Evolutionary conservation across 805 yeast species (phyloP).

Genomic region (Ascoidea asiatica): DNA sequence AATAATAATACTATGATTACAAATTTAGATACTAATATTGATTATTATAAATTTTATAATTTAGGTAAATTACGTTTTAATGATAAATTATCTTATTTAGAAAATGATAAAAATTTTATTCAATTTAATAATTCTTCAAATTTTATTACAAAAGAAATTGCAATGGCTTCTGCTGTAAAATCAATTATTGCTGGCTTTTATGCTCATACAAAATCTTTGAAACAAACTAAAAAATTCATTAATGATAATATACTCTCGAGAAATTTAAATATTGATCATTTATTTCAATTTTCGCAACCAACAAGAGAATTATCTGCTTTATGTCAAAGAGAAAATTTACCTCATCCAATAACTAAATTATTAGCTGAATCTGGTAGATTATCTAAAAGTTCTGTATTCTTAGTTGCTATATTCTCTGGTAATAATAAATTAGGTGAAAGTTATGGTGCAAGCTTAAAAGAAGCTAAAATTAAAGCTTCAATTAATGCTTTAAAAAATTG

Average conservation of each 20-base stretch:
- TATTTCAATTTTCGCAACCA: constrained; percentile 78
- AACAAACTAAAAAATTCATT: constrained; percentile 54
- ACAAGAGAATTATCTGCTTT: constrained; percentile 70
- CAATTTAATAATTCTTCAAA: not conserved
- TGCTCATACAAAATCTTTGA: constrained; percentile 53
- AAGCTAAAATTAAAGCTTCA: constrained; percentile 86
- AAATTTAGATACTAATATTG: not conserved
- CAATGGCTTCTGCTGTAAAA: constrained; percentile 59
- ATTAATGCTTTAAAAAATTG: constrained; percentile 84
- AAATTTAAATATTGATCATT: constrained; percentile 54
- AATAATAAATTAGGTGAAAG: constrained; percentile 82
- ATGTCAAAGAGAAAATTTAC: constrained; percentile 62
- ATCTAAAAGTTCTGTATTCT: constrained; percentile 71
- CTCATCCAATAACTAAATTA: constrained; percentile 66
- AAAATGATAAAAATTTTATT: constrained; percentile 3
- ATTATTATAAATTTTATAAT: no score
- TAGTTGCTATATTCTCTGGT: constrained; percentile 87
- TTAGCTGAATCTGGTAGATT: constrained; percentile 89
- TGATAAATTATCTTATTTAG: constrained; percentile 11
- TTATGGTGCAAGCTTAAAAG: constrained; percentile 77
- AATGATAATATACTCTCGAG: constrained; percentile 69
- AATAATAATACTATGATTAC: constrained; percentile 37
- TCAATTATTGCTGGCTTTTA: constrained; percentile 75
- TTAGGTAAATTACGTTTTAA: constrained; percentile 57
- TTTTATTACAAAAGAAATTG: constrained; percentile 11